Percentiles rank a stretch among this genome's conserved stretches.
phyloP scores from a whole-genome alignment of 352 stramenopile genomes.

The Phytophthora sansomeana region DNA sequence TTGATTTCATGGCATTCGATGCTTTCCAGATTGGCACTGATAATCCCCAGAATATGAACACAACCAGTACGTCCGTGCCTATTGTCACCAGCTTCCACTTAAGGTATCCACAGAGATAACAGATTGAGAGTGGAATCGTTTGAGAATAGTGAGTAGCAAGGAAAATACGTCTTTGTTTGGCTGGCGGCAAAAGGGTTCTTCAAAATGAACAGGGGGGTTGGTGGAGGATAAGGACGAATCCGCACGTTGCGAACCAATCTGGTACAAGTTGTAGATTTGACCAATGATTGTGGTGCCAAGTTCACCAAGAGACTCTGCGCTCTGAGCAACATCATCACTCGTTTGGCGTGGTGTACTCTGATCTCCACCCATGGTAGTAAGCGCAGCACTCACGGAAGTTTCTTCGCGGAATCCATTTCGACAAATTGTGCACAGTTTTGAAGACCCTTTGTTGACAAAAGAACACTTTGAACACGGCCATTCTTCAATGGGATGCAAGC shows the following conservation, averaged over 20 bases:
- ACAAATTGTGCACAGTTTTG: slow-evolving; percentile 63
- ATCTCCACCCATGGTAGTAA: neutral
- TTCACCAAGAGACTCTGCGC: slow-evolving; percentile 16
- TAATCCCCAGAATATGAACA: slow-evolving; percentile 57
- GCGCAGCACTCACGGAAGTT: neutral
- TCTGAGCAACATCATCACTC: slow-evolving; percentile 7
- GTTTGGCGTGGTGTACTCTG: neutral
- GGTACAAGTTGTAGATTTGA: slow-evolving; percentile 45
- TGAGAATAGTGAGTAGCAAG: slow-evolving; percentile 61
- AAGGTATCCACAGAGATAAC: neutral
- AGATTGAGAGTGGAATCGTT: slow-evolving; percentile 36
- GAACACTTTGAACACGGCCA: slow-evolving; percentile 74
- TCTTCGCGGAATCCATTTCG: slow-evolving; percentile 36
- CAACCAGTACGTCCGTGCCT: slow-evolving; percentile 29
- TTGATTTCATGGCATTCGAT: slow-evolving; percentile 65
- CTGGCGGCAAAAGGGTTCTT: slow-evolving; percentile 82
- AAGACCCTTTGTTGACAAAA: slow-evolving; percentile 75
- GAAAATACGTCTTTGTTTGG: slow-evolving; percentile 63
- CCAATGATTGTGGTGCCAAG: slow-evolving; percentile 37
- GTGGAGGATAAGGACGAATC: neutral
- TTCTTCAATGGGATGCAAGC: slow-evolving; percentile 69
- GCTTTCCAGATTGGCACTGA: slow-evolving; percentile 74
- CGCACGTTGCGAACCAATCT: slow-evolving; percentile 22
- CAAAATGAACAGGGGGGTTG: slow-evolving; percentile 53
- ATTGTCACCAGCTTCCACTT: neutral